Base-by-base conservation (phyloP, 495 filamentous ascomycete genomes). In the Tuber umbilicatum region DNA sequence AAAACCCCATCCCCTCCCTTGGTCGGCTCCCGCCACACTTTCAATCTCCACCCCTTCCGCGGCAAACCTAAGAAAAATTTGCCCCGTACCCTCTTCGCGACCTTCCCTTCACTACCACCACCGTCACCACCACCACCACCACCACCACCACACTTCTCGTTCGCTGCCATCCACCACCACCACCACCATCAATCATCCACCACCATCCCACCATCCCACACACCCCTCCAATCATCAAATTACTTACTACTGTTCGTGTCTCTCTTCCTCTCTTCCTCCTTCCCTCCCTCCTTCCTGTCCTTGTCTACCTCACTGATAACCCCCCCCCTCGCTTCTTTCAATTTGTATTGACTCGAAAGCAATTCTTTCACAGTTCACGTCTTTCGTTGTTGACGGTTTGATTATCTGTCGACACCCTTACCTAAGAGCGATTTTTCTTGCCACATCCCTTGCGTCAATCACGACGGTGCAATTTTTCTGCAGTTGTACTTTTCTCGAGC, bases 41-140 rank as follows among this genome's bases (percentile, higher is more conserved):
- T 79, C 76, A 73, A 81, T 80, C 74, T 81, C 81, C 81, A 83
- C 81, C 80, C 83, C 83, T 83, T 82, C 84, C 84, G 83, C 82
- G 84, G 84, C 55, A 64, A 64, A 64, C 55, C 27, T 35, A 27
- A 64, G 55, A 64, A 64, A 64, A 64, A 64, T 64, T 64, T 64
- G 55, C 55, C 50, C 55, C 55, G 55, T 35, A 64, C 41, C 69
- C 69, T 43, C 69, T 70, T 31, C 69, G 38, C 69, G 38, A 70
- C 64, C 64, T 40, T 72, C 27, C 68, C 55, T 40, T n/a, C n/a
- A n/a, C n/a, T n/a, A n/a, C n/a, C n/a, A n/a, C n/a, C 43, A 45
- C 27, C n/a, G 6, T n/a, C 38, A 31, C 37, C 67, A 73, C 27
- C 10, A 70, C 47, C 16, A 21, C 21, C 21, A 69, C 31, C 38